Evolutionary conservation across 345 rosid genomes (phyloP).

Genomic region (Populus davidiana): DNA sequence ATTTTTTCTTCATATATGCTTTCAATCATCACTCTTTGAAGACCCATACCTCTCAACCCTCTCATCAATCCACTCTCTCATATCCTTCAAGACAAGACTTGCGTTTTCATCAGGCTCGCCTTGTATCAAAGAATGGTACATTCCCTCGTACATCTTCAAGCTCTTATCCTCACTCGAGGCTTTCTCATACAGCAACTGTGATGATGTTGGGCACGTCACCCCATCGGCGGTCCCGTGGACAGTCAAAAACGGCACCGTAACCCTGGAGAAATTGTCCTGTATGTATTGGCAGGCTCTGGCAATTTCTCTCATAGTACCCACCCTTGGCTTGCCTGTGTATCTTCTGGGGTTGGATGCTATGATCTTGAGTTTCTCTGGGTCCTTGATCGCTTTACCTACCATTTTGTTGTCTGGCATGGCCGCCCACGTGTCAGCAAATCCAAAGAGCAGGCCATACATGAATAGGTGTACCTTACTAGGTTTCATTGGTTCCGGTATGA

Average conservation of each 20-base stretch:
- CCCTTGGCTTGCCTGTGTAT: slow-evolving; percentile 83
- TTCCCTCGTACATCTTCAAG: slow-evolving; percentile 82
- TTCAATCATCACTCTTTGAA: slow-evolving; percentile 2
- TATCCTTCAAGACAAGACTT: slow-evolving; percentile 66
- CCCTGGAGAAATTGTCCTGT: slow-evolving; percentile 67
- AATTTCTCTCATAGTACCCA: slow-evolving; percentile 93
- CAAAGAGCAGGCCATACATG: slow-evolving; percentile 77
- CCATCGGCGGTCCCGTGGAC: slow-evolving; percentile 85
- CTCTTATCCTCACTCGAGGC: slow-evolving; percentile 73
- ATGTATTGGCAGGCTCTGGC: slow-evolving; percentile 65
- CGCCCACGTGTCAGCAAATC: slow-evolving; percentile 94
- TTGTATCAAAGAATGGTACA: slow-evolving; percentile 88
- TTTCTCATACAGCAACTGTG: slow-evolving; percentile 70
- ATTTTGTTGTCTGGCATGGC: slow-evolving; percentile 82
- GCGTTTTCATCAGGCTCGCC: slow-evolving; percentile 91
- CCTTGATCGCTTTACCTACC: slow-evolving; percentile 84
- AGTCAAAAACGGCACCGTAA: slow-evolving; percentile 61
- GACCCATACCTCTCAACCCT: slow-evolving; percentile 64
- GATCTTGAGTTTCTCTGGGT: slow-evolving; percentile 75
- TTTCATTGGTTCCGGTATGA: slow-evolving; percentile 81
- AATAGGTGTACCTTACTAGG: slow-evolving; percentile 70
- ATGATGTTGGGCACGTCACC: slow-evolving; percentile 68
- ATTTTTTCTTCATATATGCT: background rate
- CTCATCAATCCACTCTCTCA: slow-evolving; percentile 96
- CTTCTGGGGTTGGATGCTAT: slow-evolving; percentile 79